Evolutionary conservation across 331 rosid genomes (phyloP).

Genomic region (Dryas integrifolia): DNA sequence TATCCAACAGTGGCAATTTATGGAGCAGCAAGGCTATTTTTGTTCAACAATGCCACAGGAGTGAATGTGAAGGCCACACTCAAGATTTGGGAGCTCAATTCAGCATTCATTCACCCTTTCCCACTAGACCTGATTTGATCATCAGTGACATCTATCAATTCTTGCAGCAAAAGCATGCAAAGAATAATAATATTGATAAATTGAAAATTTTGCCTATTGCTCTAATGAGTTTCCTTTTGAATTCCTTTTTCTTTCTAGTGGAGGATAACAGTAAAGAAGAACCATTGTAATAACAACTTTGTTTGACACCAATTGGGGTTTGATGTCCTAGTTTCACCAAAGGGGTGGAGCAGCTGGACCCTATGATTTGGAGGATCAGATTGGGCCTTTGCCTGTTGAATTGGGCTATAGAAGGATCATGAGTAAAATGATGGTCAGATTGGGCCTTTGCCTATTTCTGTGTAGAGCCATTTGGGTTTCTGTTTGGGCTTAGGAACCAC

Average conservation of each 20-base stretch:
- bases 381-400: not conserved
- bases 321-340: too few species aligned
- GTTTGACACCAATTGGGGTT: too few species aligned
- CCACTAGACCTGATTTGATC: slow-evolving; percentile 40
- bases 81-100: slow-evolving; percentile 65
- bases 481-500: not conserved
- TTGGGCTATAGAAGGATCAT: not conserved
- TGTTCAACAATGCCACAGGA: slow-evolving; percentile 77
- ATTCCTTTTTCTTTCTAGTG: not conserved
- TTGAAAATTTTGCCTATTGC: not conserved
- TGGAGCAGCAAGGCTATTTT: slow-evolving; percentile 67
- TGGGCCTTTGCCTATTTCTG: too few species aligned
- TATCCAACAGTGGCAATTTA: slow-evolving; percentile 84
- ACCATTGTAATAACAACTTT: too few species aligned
- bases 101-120: slow-evolving; percentile 73
- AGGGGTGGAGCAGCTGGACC: too few species aligned
- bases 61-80: slow-evolving; percentile 55
- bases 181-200: not conserved
- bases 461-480: not conserved
- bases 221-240: too few species aligned
- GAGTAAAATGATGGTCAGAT: too few species aligned
- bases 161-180: not conserved
- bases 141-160: slow-evolving; percentile 2
- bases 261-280: too few species aligned
- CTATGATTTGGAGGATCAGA: not conserved